Base-by-base conservation (phyloP, 2,329 filamentous ascomycete genomes). In the Aspergillus ochraceoroseus region DNA sequence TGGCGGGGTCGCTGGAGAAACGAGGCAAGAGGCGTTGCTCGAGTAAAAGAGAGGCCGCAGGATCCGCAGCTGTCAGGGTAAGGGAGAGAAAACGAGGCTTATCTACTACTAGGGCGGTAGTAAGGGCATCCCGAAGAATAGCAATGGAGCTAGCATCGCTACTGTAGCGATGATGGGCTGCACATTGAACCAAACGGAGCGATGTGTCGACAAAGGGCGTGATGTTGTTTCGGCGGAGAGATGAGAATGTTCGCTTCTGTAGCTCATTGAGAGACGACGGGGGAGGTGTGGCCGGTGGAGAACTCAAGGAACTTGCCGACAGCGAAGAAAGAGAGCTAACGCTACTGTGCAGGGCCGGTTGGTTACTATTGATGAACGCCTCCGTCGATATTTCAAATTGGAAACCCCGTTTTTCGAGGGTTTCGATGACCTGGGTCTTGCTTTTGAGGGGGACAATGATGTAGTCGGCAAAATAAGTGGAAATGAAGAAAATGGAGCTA, bases 391-490 rank as follows among this genome's bases (percentile, higher is more conserved):
- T 80, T 48, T 87, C 83, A 53, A 95, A 89, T 54, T 84, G 81
- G 58, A 95, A 95, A 1, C 88, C 88, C 32, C 84, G 79, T 12
- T 81, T 77, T 44, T 90, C 74, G 4, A 96, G 73, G 0, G 87
- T 84, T 43, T 80, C 74, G 22, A 87, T 79, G 32, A 96, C 89
- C 26, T 81, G 82, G 17, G 76, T 70, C 35, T 83, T 80, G 56
- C 84, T 80, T 58, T 82, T 85, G 38, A 75, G 75, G 0, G 92
- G 89, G 1, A 95, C 87, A 23, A 96, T 76, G 54, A 98, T 94
- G 66, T 95, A 96, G 68, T 98, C 90, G 22, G 86, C 92, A 67
- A 94, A 96, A 67, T 96, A 98, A 20, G 88, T 95, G 3, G 90
- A 95, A 63, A 95, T 94, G 75, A 96, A 96, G 72, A 96, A 95